Evolutionary conservation across 768 basidiomycete species (phyloP).

Genomic region (Russula compacta): DNA sequence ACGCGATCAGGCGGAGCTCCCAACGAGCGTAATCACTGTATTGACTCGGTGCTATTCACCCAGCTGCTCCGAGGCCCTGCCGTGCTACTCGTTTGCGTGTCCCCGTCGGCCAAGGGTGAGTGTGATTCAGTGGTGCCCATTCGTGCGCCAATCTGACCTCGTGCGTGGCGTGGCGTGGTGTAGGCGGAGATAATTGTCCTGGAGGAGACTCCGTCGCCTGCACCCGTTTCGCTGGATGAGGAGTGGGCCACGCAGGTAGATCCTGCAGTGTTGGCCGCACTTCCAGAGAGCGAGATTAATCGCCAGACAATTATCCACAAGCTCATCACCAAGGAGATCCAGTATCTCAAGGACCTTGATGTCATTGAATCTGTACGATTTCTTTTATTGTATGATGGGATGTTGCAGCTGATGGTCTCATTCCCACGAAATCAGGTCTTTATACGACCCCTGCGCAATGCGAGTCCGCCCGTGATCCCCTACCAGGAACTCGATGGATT

Average conservation of each 20-base stretch:
- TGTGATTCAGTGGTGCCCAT: background rate
- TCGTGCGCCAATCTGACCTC: background rate
- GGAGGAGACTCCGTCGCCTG: slow-evolving; percentile 3
- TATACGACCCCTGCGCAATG: slow-evolving; percentile 44
- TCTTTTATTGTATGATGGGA: slow-evolving; percentile 23
- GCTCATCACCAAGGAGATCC: slow-evolving; percentile 80
- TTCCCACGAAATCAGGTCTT: slow-evolving; percentile 34
- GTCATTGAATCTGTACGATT: slow-evolving; percentile 58
- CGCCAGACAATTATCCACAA: slow-evolving; percentile 87
- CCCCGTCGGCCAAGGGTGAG: slow-evolving; percentile 48
- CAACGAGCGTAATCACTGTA: slow-evolving; percentile 84
- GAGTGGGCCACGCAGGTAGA: slow-evolving; percentile 50
- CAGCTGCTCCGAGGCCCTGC: slow-evolving; percentile 67
- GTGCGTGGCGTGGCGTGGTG: background rate
- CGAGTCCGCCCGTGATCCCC: slow-evolving; percentile 47
- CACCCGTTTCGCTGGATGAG: slow-evolving; percentile 20
- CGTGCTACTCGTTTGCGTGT: slow-evolving; percentile 80
- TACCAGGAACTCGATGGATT: slow-evolving; percentile 63
- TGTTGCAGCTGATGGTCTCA: slow-evolving; percentile 34
- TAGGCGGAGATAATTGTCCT: slow-evolving; percentile 4
- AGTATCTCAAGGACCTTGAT: slow-evolving; percentile 83
- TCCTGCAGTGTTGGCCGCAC: slow-evolving; percentile 36
- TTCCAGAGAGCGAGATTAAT: slow-evolving; percentile 70
- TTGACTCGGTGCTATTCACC: slow-evolving; percentile 87
- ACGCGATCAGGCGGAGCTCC: slow-evolving; percentile 61